These are phyloP conservation scores for Polyplosphaeria fusca DNA, from an alignment of 495 filamentous ascomycete genomes.

Conservation along the genomic window DNA sequence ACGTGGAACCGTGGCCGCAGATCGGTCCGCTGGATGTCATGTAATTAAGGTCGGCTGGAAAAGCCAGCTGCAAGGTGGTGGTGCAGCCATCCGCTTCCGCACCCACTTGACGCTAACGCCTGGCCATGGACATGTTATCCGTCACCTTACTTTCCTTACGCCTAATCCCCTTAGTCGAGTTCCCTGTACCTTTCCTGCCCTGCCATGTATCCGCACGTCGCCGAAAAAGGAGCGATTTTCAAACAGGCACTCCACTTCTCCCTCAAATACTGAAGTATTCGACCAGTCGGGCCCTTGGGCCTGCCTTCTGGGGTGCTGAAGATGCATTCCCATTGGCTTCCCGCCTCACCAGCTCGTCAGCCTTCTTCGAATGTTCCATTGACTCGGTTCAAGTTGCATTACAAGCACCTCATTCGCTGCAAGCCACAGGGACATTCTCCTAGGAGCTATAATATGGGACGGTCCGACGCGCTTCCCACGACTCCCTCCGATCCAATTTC, in stretches of 20 bases:
- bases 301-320: conserved; percentile 14
- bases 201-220: conserved; percentile 15
- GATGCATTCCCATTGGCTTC: conserved; percentile 3
- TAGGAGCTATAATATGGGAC: conserved; percentile 23
- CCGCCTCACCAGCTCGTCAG: conserved; percentile 9
- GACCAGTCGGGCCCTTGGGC: conserved; percentile 17
- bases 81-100: conserved; percentile 14
- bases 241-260: conserved; percentile 25
- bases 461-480: conserved; percentile 8
- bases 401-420: conserved; percentile 8
- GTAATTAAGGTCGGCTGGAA: not conserved
- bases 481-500: conserved; percentile 13
- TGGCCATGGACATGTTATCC: too few relatives aligned
- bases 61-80: conserved; percentile 17
- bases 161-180: conserved; percentile 24
- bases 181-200: conserved; percentile 15
- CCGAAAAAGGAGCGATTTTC: conserved; percentile 23
- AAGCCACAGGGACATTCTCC: not conserved
- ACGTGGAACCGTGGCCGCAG: conserved; percentile 32
- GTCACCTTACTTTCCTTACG: conserved; percentile 20
- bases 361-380: not conserved
- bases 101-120: too few relatives aligned
- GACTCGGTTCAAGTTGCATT: conserved; percentile 1
- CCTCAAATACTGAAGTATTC: conserved; percentile 5
- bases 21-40: conserved; percentile 14